Conservation (phyloP, 805 yeast species). For the Phaffomyces antillensis region DNA sequence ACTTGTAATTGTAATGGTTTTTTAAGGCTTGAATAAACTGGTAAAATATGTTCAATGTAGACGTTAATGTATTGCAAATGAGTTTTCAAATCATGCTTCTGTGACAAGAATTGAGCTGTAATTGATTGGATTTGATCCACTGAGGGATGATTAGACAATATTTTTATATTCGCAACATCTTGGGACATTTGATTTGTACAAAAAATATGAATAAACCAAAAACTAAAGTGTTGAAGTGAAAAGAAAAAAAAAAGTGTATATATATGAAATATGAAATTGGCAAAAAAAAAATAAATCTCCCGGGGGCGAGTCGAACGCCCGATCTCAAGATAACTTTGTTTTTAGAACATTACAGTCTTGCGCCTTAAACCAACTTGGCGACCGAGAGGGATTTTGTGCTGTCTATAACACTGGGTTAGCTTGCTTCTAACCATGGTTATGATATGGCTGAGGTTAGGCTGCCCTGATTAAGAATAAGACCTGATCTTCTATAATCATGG, state of each 20-base stretch:
- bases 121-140: conserved; percentile 9
- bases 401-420: too few species aligned
- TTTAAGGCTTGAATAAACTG: conserved; percentile 17
- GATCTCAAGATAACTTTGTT: conserved; percentile 16
- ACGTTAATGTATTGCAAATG: conserved; percentile 12
- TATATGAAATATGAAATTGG: too few species aligned
- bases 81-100: conserved; percentile 7
- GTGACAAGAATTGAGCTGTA: conserved; percentile 4
- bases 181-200: not conserved
- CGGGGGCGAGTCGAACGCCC: conserved; percentile 21
- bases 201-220: too few species aligned
- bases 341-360: conserved; percentile 15
- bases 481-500: too few species aligned
- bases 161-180: conserved; percentile 1
- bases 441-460: too few species aligned
- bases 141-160: conserved; percentile 10
- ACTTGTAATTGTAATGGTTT: conserved; percentile 7
- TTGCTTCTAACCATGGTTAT: too few species aligned
- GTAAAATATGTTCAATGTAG: conserved; percentile 17
- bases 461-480: too few species aligned
- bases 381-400: conserved; percentile 16
- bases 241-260: not conserved
- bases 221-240: too few species aligned
- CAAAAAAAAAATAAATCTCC: conserved; percentile 12
- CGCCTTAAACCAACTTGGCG: conserved; percentile 20